phyloP scores from a whole-genome alignment of 257 asterid species.

The Jacaranda copaia region DNA sequence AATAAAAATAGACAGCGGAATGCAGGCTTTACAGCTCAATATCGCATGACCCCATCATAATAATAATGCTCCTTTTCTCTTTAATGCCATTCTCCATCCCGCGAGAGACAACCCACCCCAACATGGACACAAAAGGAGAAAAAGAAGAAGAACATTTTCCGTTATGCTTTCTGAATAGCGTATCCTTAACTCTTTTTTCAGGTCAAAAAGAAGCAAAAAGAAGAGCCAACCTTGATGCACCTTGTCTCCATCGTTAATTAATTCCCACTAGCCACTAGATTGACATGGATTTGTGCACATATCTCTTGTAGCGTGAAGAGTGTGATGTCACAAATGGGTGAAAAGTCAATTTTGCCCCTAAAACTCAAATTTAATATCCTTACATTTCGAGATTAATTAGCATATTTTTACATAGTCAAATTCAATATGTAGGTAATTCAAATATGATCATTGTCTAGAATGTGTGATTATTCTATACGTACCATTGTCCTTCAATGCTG shows the following conservation, averaged over 20 bases:
- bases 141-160: slow-evolving; percentile 1
- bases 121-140: slow-evolving; percentile 2
- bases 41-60: slow-evolving; percentile 16
- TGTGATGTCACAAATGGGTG: too few relatives aligned
- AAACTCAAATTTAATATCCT: too few relatives aligned
- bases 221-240: slow-evolving; percentile 35
- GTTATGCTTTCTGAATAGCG: slow-evolving; percentile 18
- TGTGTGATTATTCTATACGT: too few relatives aligned
- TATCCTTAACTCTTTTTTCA: slow-evolving; percentile 37
- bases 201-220: slow-evolving; percentile 30
- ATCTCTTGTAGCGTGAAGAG: too few relatives aligned
- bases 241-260: slow-evolving; percentile 25
- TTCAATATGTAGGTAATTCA: too few relatives aligned
- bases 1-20: too few relatives aligned
- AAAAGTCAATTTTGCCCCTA: too few relatives aligned
- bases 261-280: background rate
- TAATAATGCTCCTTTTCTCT: background rate
- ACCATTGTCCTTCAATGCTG: too few relatives aligned
- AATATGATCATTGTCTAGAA: too few relatives aligned
- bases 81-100: background rate
- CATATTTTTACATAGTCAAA: too few relatives aligned
- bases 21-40: slow-evolving; percentile 44
- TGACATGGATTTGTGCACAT: background rate
- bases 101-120: background rate
- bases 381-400: too few relatives aligned